Evolutionary conservation across 1,284 basidiomycete species (phyloP), one percentile per base, ranked within the genome.

Genomic region (Trichosporon faecale): DNA sequence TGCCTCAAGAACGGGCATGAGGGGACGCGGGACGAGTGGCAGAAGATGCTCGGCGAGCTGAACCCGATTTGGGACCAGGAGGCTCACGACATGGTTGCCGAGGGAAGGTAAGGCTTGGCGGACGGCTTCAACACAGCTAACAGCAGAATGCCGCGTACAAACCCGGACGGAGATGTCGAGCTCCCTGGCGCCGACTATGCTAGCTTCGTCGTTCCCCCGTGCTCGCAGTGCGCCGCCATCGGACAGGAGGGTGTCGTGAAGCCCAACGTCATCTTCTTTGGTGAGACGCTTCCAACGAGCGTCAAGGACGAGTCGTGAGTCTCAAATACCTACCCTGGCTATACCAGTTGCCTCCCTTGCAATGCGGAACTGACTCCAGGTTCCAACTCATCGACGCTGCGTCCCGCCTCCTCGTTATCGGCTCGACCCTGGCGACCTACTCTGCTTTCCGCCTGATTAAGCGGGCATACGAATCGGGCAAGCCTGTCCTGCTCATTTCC

Each of bases 141-240:
- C n/a, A 8, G 0, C 84, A 78, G 76, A 23, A 86, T 88, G 70
- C 90, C 88, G 1, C 87, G 91, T 69, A 94, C 92, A 16, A 96
- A 96, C 79, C 94, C 94, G 5, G 95, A 95, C 76, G 94, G 94
- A 78, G 94, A 95, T 84, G 93, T 94, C 73, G 92, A 89, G n/a
- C 82, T 95, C 16, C 89, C 91, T 70, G 91, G 91, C 2, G 87
- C 91, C 3, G 87, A 89, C 14, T 94, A 93, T 76, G 86, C 87
- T 65, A 87, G 89, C 66, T 94, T 94, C 77, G 84, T 88, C n/a
- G 88, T 95, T 0, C 93, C 94, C 0, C 85, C 88, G 35, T 95
- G 93, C 76, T 87, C 87, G 12, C 80, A 81, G 23, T 95, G 93
- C 79, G 78, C 86, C 27, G 76, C 79, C 12, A 6, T n/a, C 27